Percentiles rank a stretch among this genome's conserved stretches.
phyloP scores from a whole-genome alignment of 164 flowering plant species.

The Piper betle region DNA sequence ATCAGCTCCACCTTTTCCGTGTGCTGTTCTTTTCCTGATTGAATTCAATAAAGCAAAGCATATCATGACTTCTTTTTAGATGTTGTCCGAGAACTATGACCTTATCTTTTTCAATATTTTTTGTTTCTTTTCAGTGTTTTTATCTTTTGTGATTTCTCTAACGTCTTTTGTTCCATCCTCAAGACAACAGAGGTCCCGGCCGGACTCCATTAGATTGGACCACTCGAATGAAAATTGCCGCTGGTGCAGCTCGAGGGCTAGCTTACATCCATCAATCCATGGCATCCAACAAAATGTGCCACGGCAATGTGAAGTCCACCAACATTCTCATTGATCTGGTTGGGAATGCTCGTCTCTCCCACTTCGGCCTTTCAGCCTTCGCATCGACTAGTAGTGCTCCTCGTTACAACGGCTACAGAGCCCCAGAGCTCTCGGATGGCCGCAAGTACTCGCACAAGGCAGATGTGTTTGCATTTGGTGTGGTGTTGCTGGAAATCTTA shows the following conservation, averaged over 20 bases:
- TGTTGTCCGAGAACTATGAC: neutral
- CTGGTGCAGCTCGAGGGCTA: constrained; percentile 43
- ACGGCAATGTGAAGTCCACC: constrained; percentile 57
- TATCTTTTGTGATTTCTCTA: too few relatives aligned
- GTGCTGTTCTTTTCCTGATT: neutral
- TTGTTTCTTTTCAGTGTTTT: too few relatives aligned
- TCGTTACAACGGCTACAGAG: constrained; percentile 40
- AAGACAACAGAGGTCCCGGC: constrained; percentile 34
- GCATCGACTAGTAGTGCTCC: constrained; percentile 27
- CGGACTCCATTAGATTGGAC: constrained; percentile 51
- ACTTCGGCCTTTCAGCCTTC: constrained; percentile 36
- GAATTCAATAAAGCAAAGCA: neutral
- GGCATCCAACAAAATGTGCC: constrained; percentile 21
- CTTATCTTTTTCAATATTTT: neutral
- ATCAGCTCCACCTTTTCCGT: neutral
- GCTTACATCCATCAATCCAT: constrained; percentile 32
- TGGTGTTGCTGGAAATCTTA: constrained; percentile 43
- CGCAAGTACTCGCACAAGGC: constrained; percentile 29
- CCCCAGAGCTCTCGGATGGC: constrained; percentile 36
- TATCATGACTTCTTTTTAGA: too few relatives aligned
- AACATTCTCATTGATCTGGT: constrained; percentile 49
- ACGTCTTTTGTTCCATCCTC: neutral
- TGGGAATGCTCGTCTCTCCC: constrained; percentile 32
- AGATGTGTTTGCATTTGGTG: constrained; percentile 55
- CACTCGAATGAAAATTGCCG: constrained; percentile 32